These are phyloP conservation scores for Pseudocercospora fijiensis DNA, from an alignment of 2,329 filamentous ascomycete genomes.

Conservation along the genomic window DNA sequence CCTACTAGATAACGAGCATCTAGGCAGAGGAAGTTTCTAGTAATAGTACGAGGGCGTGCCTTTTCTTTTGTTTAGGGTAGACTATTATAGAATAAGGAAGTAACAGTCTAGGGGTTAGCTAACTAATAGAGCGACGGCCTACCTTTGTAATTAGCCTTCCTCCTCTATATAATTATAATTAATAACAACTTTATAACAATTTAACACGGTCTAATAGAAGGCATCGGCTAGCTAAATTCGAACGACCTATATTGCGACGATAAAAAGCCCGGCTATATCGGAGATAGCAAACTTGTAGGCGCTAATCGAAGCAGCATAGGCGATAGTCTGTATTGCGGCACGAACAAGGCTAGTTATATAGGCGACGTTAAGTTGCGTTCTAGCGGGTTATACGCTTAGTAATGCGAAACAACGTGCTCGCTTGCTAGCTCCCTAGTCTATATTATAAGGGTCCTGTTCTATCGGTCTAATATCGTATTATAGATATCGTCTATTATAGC, in stretches of 20 bases:
- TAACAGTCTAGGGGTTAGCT: too few species aligned
- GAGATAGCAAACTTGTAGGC: conserved; percentile 6
- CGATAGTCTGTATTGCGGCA: conserved; percentile 9
- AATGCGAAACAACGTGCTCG: conserved; percentile 1
- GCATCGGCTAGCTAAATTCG: conserved; percentile 7
- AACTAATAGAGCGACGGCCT: too few species aligned
- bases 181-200: too few species aligned
- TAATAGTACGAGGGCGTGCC: too few species aligned
- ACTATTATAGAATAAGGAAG: too few species aligned
- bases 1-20: too few species aligned
- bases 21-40: too few species aligned
- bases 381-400: conserved; percentile 7
- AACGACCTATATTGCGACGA: conserved; percentile 9
- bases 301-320: conserved; percentile 1
- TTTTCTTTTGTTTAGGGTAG: too few species aligned
- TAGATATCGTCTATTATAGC: too few species aligned
- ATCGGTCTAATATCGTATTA: too few species aligned
- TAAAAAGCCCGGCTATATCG: conserved; percentile 2
- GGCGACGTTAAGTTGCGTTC: conserved; percentile 14
- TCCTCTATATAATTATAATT: too few species aligned
- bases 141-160: too few species aligned
- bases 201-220: neutral
- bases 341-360: conserved; percentile 13
- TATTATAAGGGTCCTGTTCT: neutral
- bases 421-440: conserved; percentile 7